Evolutionary conservation across 2,329 filamentous ascomycete species (phyloP), one percentile per base, ranked within the genome.

Genomic region (Phialophora verrucosa): DNA sequence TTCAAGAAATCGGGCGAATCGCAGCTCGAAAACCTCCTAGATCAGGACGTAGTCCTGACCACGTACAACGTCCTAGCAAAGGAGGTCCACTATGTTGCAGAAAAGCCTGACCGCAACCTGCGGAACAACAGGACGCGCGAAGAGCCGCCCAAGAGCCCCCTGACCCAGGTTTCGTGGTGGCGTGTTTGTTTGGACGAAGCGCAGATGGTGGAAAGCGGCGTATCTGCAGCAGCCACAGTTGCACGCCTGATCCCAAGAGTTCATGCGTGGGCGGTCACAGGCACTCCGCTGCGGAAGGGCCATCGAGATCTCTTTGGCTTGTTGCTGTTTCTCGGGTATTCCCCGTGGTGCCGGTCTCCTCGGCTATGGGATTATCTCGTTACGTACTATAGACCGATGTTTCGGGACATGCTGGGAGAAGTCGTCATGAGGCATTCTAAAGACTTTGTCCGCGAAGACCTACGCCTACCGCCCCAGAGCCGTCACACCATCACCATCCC

Each of bases 181-280:
- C 85, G 94, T 50, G 87, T 96, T 1, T 87, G 85, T 72, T 80
- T 89, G 29, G 87, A 89, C 71, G 87, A 82, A 72, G 81, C 94
- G 0, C 95, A 99, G 74, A 96, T 97, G 90, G 88, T 98, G 50
- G 94, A 98, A 75, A 94, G 87, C 70, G 92, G 93, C 38, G 88
- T 96, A 3, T 93, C 88, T 72, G 89, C 92, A 71, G 91, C 94
- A 31, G 93, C 95, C 0, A 87, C 84, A 55, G 88, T 97, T 14
- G 93, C 93, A 42, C 87, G 88, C 49, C 81, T 90, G 29, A 90
- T 99, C 67, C 93, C 94, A 53, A 86, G 95, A 31, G 79, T 91
- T 69, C 93, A 97, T 78, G 90, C 92, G 1, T 98, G 95, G 95
- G 93, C 90, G 14, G 88, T 99, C 49, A 94, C 92, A 0, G 95